Evolutionary conservation across 179 eudicot species (phyloP), one percentile per base, ranked within the genome.

Genomic region (Vitellaria paradoxa): DNA sequence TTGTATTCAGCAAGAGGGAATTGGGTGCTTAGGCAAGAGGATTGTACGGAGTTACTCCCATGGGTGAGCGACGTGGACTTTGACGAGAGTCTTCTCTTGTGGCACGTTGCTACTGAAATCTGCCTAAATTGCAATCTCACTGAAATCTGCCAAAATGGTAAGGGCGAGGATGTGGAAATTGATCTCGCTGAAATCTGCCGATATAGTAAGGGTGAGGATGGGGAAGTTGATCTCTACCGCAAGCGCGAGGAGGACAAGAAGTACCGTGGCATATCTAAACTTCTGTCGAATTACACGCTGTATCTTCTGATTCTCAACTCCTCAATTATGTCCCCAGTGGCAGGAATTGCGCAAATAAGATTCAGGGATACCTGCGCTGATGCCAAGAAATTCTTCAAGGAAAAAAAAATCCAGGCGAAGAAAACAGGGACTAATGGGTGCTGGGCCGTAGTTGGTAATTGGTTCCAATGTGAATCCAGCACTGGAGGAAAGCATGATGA

Each of bases 281-380:
- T 63, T 12, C 62, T 87, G 15, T 87, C 90, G 0, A 81, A 83
- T 60, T 87, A 87, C 75, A 87, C 83, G 87, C 7, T 81, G 14
- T 87, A 85, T 71, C 87, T 85, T 37, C 65, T 87, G n/a, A 72
- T 87, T n/a, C 72, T 72, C 75, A 67, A 83, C 63, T 70, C 84
- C 0, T 5, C 50, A 10, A 66, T 87, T 80, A 70, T 85, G 74
- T 81, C 88, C 0, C 72, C 83, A 15, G 85, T 86, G 61, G 82
- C 79, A 4, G 88, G 90, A 2, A 85, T 80, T 62, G 81, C 82
- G 13, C 84, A 81, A 26, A 79, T 69, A 4, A 46, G 81, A 45
- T 81, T 81, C 49, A 68, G 78, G 14, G 85, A 87, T 61, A 85
- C 88, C 0, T 78, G 84, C 60, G 85, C 79, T 0, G 87, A 85